Evolutionary conservation across 805 yeast species (phyloP), one percentile per base, ranked within the genome.

Genomic region (Yamadazyma nakazawae): DNA sequence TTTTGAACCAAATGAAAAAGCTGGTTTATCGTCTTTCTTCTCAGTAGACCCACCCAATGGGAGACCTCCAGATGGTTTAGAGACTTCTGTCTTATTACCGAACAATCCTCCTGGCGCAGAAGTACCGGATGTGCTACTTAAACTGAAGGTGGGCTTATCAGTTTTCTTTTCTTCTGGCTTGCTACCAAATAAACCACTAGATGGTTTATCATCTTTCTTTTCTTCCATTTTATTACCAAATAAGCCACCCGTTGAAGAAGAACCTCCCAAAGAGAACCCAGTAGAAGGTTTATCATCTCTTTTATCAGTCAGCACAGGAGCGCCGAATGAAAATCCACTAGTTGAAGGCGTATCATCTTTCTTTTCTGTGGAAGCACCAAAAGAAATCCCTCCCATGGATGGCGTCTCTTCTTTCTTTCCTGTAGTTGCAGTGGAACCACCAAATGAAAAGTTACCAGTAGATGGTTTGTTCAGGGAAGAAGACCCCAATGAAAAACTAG

Each of bases 121-220:
- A 24, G 26, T 24, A 24, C 13, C 10, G 4, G 46, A 11, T 21
- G 41, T 38, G 21, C 41, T 10, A 12, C 37, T 10, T 16, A n/a
- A 34, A 34, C 37, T 16, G 19, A n/a, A 14, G n/a, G 37, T 19
- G 4, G 37, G 37, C 19, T 34, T 34, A 34, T 14, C 17, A 28
- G 48, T 54, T 30, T 49, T 54, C 48, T 56, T 54, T 44, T 54
- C 58, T 28, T 48, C 62, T 13, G 58, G 52, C n/a, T 52, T 52
- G 16, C 47, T 18, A 13, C 45, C 48, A 18, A 43, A 42, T 37
- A 40, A 9, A 10, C 32, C 32, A 13, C 32, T 28, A 13, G 32
- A 11, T 28, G 54, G 51, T 39, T 54, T 58, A 17, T 54, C 59
- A 10, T 59, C 65, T 30, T 56, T 54, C 49, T 57, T 56, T 25